Conservation (phyloP, 2,329 filamentous ascomycete species). For the Paracoccidioides brasiliensis region DNA sequence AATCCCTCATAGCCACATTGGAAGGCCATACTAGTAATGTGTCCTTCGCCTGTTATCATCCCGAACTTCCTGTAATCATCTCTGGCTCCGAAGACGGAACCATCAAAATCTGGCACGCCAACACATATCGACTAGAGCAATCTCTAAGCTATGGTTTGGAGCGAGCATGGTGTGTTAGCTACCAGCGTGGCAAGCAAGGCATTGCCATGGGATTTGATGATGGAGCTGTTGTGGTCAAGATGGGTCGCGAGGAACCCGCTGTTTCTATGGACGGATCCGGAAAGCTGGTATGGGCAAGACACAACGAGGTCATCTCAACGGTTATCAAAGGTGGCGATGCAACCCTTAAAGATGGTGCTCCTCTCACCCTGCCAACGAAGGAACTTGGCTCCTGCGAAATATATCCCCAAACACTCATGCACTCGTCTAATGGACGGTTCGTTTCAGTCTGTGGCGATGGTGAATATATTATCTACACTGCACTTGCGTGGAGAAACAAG, state of each 20-base stretch:
- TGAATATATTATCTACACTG: slow-evolving; percentile 98
- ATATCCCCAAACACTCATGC: slow-evolving; percentile 84
- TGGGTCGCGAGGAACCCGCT: slow-evolving; percentile 91
- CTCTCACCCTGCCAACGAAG: slow-evolving; percentile 77
- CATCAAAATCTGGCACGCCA: slow-evolving; percentile 96
- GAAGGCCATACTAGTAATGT: slow-evolving; percentile 98
- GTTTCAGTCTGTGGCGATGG: slow-evolving; percentile 88
- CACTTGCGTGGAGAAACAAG: slow-evolving; percentile 92
- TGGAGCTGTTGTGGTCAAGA: slow-evolving; percentile 93
- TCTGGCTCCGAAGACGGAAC: slow-evolving; percentile 96
- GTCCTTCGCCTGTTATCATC: slow-evolving; percentile 95
- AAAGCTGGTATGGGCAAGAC: slow-evolving; percentile 90
- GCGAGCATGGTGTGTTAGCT: slow-evolving; percentile 93
- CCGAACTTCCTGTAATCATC: slow-evolving; percentile 90
- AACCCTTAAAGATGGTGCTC: slow-evolving; percentile 73
- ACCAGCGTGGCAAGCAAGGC: slow-evolving; percentile 87
- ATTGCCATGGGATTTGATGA: slow-evolving; percentile 95
- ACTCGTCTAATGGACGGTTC: slow-evolving; percentile 91
- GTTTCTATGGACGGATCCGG: slow-evolving; percentile 95
- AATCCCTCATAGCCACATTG: slow-evolving; percentile 88
- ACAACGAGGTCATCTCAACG: slow-evolving; percentile 87
- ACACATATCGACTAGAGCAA: slow-evolving; percentile 92
- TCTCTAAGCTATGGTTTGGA: slow-evolving; percentile 92
- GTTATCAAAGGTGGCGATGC: slow-evolving; percentile 89
- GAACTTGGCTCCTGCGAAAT: slow-evolving; percentile 93